Percentiles rank a stretch among this genome's conserved stretches.
These are phyloP conservation scores for Aspergillus cavernicola DNA, from an alignment of 495 filamentous ascomycete species.

Conservation along the genomic window DNA sequence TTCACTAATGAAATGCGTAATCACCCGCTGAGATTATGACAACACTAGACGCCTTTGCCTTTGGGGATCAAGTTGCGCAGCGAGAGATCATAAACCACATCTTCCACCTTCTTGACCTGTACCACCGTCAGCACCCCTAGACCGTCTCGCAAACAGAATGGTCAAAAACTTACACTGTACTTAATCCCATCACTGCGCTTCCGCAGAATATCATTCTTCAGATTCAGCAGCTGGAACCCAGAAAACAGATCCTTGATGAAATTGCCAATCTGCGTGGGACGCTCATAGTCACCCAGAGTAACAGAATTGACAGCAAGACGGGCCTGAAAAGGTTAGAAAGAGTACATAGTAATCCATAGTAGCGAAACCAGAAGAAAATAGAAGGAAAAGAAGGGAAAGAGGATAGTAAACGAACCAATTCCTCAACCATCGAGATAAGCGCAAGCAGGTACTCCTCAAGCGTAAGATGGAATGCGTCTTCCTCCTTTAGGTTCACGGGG, in stretches of 20 bases:
- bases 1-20: background rate
- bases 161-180: conserved; percentile 63
- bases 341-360: no score
- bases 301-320: conserved; percentile 95
- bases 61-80: conserved; percentile 75
- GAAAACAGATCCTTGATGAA: conserved; percentile 96
- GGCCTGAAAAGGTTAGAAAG: conserved; percentile 46
- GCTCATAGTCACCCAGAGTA: conserved; percentile 80
- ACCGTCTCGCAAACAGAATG: background rate
- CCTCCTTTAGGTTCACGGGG: conserved; percentile 89
- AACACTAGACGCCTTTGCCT: conserved; percentile 16
- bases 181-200: conserved; percentile 91
- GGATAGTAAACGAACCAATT: conserved; percentile 60
- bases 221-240: conserved; percentile 91
- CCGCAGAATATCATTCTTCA: conserved; percentile 91
- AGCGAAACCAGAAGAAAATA: no score
- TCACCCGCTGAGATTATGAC: no score
- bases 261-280: conserved; percentile 78
- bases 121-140: background rate
- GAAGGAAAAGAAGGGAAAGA: background rate
- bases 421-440: conserved; percentile 81
- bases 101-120: conserved; percentile 90
- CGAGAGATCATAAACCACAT: conserved; percentile 93
- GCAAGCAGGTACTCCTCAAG: conserved; percentile 95
- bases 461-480: conserved; percentile 88